A percentile compares a stretch with the other conserved stretches of the same genome.
phyloP scores from a whole-genome alignment of 495 filamentous ascomycete species.

The Penicillium soppii region DNA sequence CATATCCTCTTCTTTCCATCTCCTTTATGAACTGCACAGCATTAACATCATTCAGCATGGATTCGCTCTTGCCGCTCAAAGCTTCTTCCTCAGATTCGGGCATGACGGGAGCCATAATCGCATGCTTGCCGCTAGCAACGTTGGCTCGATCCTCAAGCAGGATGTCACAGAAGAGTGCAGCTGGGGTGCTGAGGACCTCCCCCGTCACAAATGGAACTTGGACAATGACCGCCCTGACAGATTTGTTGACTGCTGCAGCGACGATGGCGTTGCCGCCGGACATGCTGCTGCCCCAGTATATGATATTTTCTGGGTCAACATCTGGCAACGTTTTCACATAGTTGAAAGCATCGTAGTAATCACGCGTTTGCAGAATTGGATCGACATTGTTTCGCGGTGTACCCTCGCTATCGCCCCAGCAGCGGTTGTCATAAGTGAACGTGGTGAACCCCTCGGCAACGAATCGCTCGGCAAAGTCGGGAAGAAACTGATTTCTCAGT shows the following conservation, averaged over 20 bases:
- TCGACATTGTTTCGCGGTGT: constrained; percentile 30
- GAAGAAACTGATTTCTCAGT: too few species aligned
- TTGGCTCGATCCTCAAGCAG: constrained; percentile 2
- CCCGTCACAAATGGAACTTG: constrained; percentile 23
- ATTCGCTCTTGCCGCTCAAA: too few species aligned
- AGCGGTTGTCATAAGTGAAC: constrained; percentile 37
- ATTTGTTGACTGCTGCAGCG: constrained; percentile 33
- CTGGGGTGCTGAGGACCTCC: constrained; percentile 14
- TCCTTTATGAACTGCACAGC: too few species aligned
- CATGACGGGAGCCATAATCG: background rate
- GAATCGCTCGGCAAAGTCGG: constrained; percentile 26
- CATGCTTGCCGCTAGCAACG: background rate
- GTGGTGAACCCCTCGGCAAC: constrained; percentile 18
- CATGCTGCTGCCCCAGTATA: constrained; percentile 31
- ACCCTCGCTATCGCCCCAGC: constrained; percentile 35
- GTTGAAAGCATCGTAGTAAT: constrained; percentile 33
- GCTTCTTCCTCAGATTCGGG: too few species aligned
- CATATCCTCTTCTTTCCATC: too few species aligned
- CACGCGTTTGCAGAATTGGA: constrained; percentile 25
- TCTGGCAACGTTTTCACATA: constrained; percentile 21
- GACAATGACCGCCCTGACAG: constrained; percentile 32
- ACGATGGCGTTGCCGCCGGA: constrained; percentile 27
- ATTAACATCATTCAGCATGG: too few species aligned
- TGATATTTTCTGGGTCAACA: constrained; percentile 29
- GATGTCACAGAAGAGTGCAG: constrained; percentile 5